Conservation (phyloP, 805 yeast genomes). For the Barnettozyma vustinii region DNA sequence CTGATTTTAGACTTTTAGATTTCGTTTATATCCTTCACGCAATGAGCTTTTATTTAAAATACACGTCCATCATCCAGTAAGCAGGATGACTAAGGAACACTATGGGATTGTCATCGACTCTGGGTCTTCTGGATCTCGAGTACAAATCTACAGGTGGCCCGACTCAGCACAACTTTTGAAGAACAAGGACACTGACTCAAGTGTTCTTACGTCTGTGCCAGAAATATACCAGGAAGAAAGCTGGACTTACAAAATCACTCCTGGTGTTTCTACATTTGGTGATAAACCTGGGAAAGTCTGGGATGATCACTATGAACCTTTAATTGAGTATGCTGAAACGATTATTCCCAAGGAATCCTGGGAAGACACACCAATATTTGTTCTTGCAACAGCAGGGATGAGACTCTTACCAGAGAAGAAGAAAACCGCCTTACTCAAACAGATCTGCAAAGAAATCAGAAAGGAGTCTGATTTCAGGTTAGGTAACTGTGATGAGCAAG, state of each 20-base stretch:
- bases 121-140: conserved; percentile 92
- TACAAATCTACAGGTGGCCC: conserved; percentile 79
- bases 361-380: conserved; percentile 72
- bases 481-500: conserved; percentile 57
- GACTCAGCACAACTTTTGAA: conserved; percentile 37
- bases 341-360: conserved; percentile 62
- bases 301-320: conserved; percentile 58
- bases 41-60: no score
- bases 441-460: conserved; percentile 55
- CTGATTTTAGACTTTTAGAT: no score
- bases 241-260: conserved; percentile 71
- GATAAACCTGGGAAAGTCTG: conserved; percentile 54
- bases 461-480: conserved; percentile 50
- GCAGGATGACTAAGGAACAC: conserved; percentile 20
- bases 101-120: conserved; percentile 93
- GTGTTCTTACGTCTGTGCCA: conserved; percentile 55
- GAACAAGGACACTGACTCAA: conserved; percentile 26
- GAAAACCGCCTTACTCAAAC: conserved; percentile 47
- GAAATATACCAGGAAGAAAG: conserved; percentile 52
- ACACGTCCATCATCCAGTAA: no score
- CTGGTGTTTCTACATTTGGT: conserved; percentile 77
- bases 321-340: conserved; percentile 63
- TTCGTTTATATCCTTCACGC: no score
- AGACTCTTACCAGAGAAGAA: conserved; percentile 57
- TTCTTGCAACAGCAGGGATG: conserved; percentile 98